phyloP scores from a whole-genome alignment of 2,329 filamentous ascomycete species.

The Amylocarpus encephaloides region DNA sequence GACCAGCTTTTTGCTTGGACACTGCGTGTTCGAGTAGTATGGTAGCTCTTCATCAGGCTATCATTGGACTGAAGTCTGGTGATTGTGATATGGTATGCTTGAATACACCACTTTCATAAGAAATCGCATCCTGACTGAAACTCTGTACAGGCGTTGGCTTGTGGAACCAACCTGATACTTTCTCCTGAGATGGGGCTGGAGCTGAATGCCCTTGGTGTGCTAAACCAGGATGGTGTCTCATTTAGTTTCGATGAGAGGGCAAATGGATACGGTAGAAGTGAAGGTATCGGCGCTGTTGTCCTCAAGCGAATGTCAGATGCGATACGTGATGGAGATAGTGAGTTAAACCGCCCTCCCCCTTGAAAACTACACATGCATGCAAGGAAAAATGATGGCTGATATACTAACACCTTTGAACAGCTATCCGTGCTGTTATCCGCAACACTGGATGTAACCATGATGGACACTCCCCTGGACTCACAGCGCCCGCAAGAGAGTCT shows the following conservation, averaged over 20 bases:
- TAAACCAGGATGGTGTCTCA: constrained; percentile 27
- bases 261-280: constrained; percentile 26
- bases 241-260: constrained; percentile 32
- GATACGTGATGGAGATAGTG: constrained; percentile 30
- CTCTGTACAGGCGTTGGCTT: not conserved
- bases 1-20: not conserved
- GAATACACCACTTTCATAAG: not conserved
- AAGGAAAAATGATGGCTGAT: constrained; percentile 29
- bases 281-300: constrained; percentile 51
- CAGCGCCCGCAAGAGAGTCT: constrained; percentile 42
- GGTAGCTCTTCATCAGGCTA: not conserved
- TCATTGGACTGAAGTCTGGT: not conserved
- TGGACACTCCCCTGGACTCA: constrained; percentile 50
- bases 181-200: not conserved
- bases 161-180: not conserved
- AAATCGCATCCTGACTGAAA: not conserved
- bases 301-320: constrained; percentile 54
- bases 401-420: constrained; percentile 39
- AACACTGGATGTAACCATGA: constrained; percentile 33
- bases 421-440: constrained; percentile 47
- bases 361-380: not conserved
- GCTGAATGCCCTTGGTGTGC: constrained; percentile 35
- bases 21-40: not conserved
- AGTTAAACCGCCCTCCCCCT: not conserved
- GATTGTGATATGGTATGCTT: not conserved